These are phyloP conservation scores for Xylaria sp. DNA, from an alignment of 2,329 filamentous ascomycete species.

Conservation along the genomic window DNA sequence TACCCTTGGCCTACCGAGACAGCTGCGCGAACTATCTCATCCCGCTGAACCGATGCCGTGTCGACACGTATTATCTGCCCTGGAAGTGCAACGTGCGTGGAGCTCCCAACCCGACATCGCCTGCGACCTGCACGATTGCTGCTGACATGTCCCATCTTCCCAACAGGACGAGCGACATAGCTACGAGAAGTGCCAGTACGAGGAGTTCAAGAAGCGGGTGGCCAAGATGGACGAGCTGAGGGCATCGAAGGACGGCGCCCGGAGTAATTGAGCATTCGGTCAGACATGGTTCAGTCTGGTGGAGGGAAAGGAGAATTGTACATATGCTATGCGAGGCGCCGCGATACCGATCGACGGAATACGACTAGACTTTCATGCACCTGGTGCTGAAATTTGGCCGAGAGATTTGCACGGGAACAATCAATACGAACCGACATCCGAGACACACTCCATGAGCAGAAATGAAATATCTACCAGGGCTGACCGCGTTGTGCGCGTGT, in stretches of 20 bases:
- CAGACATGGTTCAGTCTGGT: background rate
- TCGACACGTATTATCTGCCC: conserved; percentile 88
- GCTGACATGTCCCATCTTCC: background rate
- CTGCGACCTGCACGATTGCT: background rate
- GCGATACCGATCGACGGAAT: background rate
- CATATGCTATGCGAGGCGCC: background rate
- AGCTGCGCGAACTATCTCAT: conserved; percentile 94
- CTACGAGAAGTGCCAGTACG: conserved; percentile 99
- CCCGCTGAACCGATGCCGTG: conserved; percentile 91
- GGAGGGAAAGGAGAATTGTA: background rate
- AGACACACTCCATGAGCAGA: too few species aligned
- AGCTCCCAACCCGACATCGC: conserved; percentile 2
- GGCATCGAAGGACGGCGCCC: conserved; percentile 78
- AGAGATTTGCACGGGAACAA: too few species aligned
- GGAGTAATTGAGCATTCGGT: conserved; percentile 70
- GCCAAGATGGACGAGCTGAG: conserved; percentile 98
- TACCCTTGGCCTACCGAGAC: conserved; percentile 91
- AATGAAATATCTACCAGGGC: too few species aligned
- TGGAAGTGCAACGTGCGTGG: conserved; percentile 93
- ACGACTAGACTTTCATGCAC: too few species aligned
- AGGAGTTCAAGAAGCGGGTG: conserved; percentile 97
- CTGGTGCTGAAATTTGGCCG: too few species aligned
- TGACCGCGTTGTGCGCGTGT: too few species aligned
- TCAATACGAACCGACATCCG: too few species aligned
- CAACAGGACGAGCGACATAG: conserved; percentile 88